A percentile compares a stretch with the other conserved stretches of the same genome.
These are phyloP conservation scores for Tardiomyces blankii DNA, from an alignment of 1,139 yeast genomes.

Conservation along the genomic window DNA sequence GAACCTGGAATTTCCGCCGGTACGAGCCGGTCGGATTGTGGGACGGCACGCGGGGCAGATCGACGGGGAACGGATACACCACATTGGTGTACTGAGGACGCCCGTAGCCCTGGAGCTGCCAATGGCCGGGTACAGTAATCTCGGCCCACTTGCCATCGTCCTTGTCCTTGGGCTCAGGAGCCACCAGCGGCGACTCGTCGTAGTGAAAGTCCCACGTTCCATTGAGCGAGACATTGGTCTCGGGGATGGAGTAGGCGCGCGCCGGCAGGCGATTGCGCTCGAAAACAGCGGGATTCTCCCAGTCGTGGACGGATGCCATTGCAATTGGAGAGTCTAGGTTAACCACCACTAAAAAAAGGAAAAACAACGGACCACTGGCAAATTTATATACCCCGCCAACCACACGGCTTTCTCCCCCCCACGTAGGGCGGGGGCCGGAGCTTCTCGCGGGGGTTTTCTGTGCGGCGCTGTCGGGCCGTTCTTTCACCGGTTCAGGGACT, in stretches of 20 bases:
- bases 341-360: too few species aligned
- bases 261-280: slow-evolving; percentile 11
- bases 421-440: too few species aligned
- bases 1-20: slow-evolving; percentile 16
- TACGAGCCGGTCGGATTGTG: slow-evolving; percentile 29
- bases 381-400: too few species aligned
- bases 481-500: too few species aligned
- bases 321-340: too few species aligned
- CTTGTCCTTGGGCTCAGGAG: slow-evolving; percentile 16
- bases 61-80: slow-evolving; percentile 25
- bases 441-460: too few species aligned
- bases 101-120: slow-evolving; percentile 30
- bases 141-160: slow-evolving; percentile 7
- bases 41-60: slow-evolving; percentile 24
- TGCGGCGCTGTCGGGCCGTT: too few species aligned
- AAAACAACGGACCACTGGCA: too few species aligned
- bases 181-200: slow-evolving; percentile 19
- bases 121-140: slow-evolving; percentile 28
- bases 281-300: slow-evolving; percentile 9
- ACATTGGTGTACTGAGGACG: slow-evolving; percentile 27
- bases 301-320: slow-evolving; percentile 3
- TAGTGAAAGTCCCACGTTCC: slow-evolving; percentile 27
- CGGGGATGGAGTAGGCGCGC: slow-evolving; percentile 7
- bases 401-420: too few species aligned
- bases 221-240: slow-evolving; percentile 13